Evolutionary conservation across 2,329 filamentous ascomycete genomes (phyloP), one percentile per base, ranked within the genome.

Genomic region (Verticillium isaacii): DNA sequence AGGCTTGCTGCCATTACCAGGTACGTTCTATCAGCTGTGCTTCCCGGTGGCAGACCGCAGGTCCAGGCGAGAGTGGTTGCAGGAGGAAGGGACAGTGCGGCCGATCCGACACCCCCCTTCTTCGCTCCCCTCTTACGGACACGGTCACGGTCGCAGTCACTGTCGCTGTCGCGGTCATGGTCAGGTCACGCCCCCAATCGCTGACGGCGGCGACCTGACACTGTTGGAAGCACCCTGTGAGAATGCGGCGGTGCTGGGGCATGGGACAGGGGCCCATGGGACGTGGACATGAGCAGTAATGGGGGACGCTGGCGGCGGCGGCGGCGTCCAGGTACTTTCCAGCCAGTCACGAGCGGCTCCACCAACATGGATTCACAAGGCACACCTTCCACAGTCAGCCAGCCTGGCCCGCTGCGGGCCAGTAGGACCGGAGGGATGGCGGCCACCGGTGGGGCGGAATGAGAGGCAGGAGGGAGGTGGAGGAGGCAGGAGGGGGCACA

Each of bases 401-500:
- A 50, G 41, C 12, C 41, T 50, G n/a, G 41, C 41, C 41, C 41
- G 23, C 8, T 9, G n/a, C 41, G n/a, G 19, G 41, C 41, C 41
- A 50, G 41, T 50, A 50, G 41, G 41, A n/a, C n/a, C 41, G 19
- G 2, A 50, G 41, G 41, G 41, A 50, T 50, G 19, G n/a, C 19
- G n/a, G 41, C 41, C 41, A 50, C 41, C n/a, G 19, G 41, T 50
- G 41, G 41, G 41, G 41, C 41, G 2, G 8, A 11, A 50, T 50
- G 41, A 29, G 41, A 37, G 37, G 58, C 61, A 54, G 41, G 61
- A 64, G 58, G 54, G 57, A n/a, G n/a, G n/a, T n/a, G n/a, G n/a
- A n/a, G n/a, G 41, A 37, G 37, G 58, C 61, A 54, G 41, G 61
- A 64, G 58, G 54, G 57, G 60, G 58, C 60, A 66, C 60, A 50